Percentiles rank a stretch among this genome's conserved stretches.
These are phyloP conservation scores for Alternaria panax DNA, from an alignment of 2,329 filamentous ascomycete genomes.

Conservation along the genomic window DNA sequence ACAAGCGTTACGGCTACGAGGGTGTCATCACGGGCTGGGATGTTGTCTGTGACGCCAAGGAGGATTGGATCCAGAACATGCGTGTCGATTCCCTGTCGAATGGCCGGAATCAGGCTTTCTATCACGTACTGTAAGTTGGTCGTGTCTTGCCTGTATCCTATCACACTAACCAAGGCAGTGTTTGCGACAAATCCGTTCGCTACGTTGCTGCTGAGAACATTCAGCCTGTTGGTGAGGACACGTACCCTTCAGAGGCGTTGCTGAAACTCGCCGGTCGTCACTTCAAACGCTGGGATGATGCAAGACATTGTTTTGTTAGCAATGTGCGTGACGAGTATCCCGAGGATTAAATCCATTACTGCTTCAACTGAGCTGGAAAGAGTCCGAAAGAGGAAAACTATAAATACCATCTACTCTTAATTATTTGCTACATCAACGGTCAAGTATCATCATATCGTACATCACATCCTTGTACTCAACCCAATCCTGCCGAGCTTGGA, in stretches of 20 bases:
- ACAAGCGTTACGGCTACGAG: slow-evolving; percentile 79
- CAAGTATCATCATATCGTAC: neutral
- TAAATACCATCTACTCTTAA: neutral
- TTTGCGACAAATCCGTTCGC: slow-evolving; percentile 71
- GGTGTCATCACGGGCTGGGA: slow-evolving; percentile 93
- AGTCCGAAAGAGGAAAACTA: neutral
- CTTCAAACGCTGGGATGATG: slow-evolving; percentile 84
- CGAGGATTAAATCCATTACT: slow-evolving; percentile 68
- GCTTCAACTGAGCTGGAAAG: too few relatives aligned
- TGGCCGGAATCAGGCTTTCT: slow-evolving; percentile 75
- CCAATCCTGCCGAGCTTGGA: neutral
- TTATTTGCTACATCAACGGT: neutral
- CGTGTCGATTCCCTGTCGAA: slow-evolving; percentile 65
- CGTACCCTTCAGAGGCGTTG: slow-evolving; percentile 64
- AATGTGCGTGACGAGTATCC: slow-evolving; percentile 86
- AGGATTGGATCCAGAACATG: slow-evolving; percentile 70
- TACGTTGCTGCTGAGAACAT: slow-evolving; percentile 87
- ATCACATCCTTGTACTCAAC: neutral
- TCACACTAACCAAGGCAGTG: slow-evolving; percentile 54
- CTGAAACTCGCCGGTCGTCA: slow-evolving; percentile 78
- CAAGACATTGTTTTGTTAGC: slow-evolving; percentile 75
- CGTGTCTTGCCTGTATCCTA: slow-evolving; percentile 30
- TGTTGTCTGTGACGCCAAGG: slow-evolving; percentile 63
- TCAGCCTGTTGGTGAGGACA: slow-evolving; percentile 47
- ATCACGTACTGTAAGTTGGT: slow-evolving; percentile 80